Conservation (phyloP, 106 monocot genomes). For the Amphibolis antarctica region DNA sequence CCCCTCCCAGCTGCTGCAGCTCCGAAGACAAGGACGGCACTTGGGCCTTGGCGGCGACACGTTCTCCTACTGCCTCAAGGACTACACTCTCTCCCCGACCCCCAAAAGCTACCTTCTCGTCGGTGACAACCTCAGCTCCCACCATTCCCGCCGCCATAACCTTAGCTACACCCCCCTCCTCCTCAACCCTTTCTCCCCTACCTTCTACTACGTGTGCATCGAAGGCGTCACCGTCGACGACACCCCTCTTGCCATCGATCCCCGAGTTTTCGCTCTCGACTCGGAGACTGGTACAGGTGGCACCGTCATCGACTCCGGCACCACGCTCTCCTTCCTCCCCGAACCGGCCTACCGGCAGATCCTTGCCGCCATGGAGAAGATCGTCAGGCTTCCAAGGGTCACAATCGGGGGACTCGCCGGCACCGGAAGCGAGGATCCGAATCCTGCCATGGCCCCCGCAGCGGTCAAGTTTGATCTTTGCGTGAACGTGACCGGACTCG, state of each 20-base stretch:
- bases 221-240: conserved; percentile 18
- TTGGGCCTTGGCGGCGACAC: conserved; percentile 11
- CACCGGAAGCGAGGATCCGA: background rate
- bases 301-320: conserved; percentile 40
- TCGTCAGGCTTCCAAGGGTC: conserved; percentile 13
- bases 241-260: conserved; percentile 10
- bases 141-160: background rate
- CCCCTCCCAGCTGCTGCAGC: conserved; percentile 23
- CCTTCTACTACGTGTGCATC: conserved; percentile 35
- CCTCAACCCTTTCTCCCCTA: conserved; percentile 29
- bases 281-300: conserved; percentile 24
- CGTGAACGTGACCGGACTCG: conserved; percentile 14
- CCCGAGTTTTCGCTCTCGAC: conserved; percentile 25
- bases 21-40: no score
- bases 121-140: conserved; percentile 4
- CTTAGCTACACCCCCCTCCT: conserved; percentile 29
- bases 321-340: conserved; percentile 36
- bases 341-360: conserved; percentile 24
- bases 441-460: background rate
- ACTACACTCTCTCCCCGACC: conserved; percentile 37
- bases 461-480: conserved; percentile 29
- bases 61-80: conserved; percentile 46
- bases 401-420: background rate
- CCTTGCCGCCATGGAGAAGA: conserved; percentile 15
- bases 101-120: conserved; percentile 40